phyloP scores from a whole-genome alignment of 2,329 filamentous ascomycete genomes.

The Trichoderma arundinaceum region DNA sequence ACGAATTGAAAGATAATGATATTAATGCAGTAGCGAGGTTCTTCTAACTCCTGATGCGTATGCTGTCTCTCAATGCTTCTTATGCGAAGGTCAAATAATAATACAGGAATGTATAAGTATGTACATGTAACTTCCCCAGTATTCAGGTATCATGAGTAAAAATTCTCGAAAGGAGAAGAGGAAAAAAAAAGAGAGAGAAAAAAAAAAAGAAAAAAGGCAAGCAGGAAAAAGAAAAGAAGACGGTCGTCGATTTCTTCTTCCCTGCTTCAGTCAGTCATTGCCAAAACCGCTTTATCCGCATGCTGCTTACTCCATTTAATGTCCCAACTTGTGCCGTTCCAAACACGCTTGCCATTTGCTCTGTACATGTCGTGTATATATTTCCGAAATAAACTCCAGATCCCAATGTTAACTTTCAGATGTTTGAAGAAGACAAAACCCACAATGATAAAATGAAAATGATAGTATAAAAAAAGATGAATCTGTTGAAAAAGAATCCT shows the following conservation, averaged over 20 bases:
- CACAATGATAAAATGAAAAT: slow-evolving; percentile 1
- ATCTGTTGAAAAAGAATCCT: neutral
- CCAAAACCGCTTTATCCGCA: slow-evolving; percentile 4
- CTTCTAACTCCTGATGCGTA: slow-evolving; percentile 29
- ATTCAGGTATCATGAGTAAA: slow-evolving; percentile 29
- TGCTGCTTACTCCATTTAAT: slow-evolving; percentile 24
- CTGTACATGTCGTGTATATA: slow-evolving; percentile 20
- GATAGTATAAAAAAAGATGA: slow-evolving; percentile 15
- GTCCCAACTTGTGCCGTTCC: slow-evolving; percentile 8
- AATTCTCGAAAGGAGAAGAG: neutral
- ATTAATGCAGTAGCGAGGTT: slow-evolving; percentile 22
- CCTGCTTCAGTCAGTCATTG: slow-evolving; percentile 26
- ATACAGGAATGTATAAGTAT: slow-evolving; percentile 27
- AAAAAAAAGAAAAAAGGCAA: slow-evolving; percentile 2
- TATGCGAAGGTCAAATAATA: slow-evolving; percentile 20
- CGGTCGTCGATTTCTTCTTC: slow-evolving; percentile 9
- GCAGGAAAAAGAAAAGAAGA: slow-evolving; percentile 10
- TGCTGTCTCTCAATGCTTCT: slow-evolving; percentile 16
- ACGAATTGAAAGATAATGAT: slow-evolving; percentile 29
- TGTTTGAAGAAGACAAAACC: neutral
- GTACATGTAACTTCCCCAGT: slow-evolving; percentile 21
- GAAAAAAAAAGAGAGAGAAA: slow-evolving; percentile 5
- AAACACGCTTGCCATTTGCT: slow-evolving; percentile 20
- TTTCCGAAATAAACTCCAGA: slow-evolving; percentile 22
- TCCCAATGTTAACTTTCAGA: slow-evolving; percentile 18